Conservation (phyloP, 2,329 filamentous ascomycete genomes). For the Ophiocordyceps australis region DNA sequence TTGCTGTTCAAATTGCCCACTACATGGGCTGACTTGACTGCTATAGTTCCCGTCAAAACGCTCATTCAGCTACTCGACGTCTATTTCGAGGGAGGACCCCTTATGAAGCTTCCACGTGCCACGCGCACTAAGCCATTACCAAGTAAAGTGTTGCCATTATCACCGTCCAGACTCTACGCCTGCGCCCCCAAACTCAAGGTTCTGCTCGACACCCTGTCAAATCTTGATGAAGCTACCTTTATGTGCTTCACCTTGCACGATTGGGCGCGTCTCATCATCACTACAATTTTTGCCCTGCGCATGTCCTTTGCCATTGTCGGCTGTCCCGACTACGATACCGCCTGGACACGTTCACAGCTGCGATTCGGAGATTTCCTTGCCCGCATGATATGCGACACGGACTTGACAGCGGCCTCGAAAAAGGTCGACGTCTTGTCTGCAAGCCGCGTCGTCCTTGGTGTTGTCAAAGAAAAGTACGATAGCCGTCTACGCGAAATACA, state of each 20-base stretch:
- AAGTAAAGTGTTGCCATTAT: conserved; percentile 3
- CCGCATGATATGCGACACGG: conserved; percentile 11
- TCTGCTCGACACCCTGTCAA: conserved; percentile 14
- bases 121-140: conserved; percentile 1
- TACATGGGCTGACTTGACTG: conserved; percentile 2
- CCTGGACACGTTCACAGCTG: conserved; percentile 19
- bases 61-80: conserved; percentile 17
- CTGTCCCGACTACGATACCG: conserved; percentile 16
- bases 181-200: conserved; percentile 9
- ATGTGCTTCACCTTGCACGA: conserved; percentile 20
- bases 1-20: background rate
- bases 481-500: conserved; percentile 16
- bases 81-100: conserved; percentile 18
- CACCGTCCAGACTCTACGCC: conserved; percentile 6
- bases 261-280: conserved; percentile 21
- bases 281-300: conserved; percentile 23
- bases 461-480: conserved; percentile 26
- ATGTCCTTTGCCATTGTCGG: conserved; percentile 24
- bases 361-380: conserved; percentile 20
- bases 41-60: conserved; percentile 11
- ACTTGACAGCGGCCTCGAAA: conserved; percentile 8
- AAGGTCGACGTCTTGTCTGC: conserved; percentile 24
- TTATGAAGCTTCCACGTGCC: conserved; percentile 10
- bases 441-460: conserved; percentile 23
- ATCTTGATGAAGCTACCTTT: conserved; percentile 12